Evolutionary conservation across 495 filamentous ascomycete species (phyloP).

Genomic region (Penicillium chermesinum): DNA sequence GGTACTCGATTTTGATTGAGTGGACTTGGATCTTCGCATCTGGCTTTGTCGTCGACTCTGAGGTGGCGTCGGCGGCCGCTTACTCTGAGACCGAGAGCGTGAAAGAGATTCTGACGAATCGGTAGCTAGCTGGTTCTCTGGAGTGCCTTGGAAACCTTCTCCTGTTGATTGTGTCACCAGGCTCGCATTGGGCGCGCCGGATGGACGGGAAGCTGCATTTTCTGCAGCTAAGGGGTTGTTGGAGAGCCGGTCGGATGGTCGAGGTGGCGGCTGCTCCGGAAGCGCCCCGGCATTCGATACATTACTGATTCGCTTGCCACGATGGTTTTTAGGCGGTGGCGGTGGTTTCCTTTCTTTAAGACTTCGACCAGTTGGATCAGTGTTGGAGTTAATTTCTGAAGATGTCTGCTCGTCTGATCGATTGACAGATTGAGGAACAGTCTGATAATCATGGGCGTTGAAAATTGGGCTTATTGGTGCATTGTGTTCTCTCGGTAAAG

Average conservation of each 20-base stretch:
- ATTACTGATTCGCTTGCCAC: conserved; percentile 61
- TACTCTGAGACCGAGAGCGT: conserved; percentile 37
- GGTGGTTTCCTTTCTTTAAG: conserved; percentile 42
- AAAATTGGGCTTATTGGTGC: conserved; percentile 8
- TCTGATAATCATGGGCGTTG: conserved; percentile 3
- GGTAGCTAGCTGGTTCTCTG: conserved; percentile 11
- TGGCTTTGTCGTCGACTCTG: conserved; percentile 46
- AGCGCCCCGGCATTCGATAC: conserved; percentile 21
- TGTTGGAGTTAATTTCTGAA: conserved; percentile 30
- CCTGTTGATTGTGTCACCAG: conserved; percentile 41
- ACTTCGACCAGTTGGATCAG: conserved; percentile 27
- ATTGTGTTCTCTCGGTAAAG: conserved; percentile 3
- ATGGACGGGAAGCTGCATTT: conserved; percentile 11
- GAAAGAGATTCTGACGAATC: conserved; percentile 24
- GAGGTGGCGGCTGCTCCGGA: conserved; percentile 21
- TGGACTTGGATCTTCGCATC: conserved; percentile 39
- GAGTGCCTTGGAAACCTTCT: conserved; percentile 28
- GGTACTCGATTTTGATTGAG: conserved; percentile 28
- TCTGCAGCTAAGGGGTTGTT: conserved; percentile 25
- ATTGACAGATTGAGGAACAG: background rate
- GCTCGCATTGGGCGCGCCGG: conserved; percentile 41
- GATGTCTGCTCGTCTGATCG: conserved; percentile 27
- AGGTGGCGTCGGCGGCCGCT: conserved; percentile 48
- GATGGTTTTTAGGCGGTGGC: conserved; percentile 58
- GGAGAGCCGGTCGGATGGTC: conserved; percentile 26